Base-by-base conservation (phyloP, 768 basidiomycete genomes). In the Steccherinum ochraceum region DNA sequence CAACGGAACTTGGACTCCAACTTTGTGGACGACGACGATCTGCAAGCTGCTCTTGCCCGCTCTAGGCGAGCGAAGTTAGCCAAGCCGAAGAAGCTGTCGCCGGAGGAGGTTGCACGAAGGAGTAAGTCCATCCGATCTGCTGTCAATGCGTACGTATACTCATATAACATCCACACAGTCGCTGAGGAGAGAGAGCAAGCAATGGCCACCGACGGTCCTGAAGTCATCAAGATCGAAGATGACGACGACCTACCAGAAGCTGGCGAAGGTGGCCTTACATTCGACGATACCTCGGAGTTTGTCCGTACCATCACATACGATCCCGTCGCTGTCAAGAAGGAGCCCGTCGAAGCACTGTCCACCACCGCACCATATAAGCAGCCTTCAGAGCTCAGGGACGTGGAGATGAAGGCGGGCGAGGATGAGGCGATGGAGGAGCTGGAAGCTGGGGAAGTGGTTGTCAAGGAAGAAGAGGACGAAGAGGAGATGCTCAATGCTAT, bases 281-380 rank as follows among this genome's bases (percentile, higher is more conserved):
- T 99, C 55, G 94, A 98, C 62, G 94, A 97, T 58, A 98, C 95
- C 0, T 92, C 93, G 1, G 95, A 97, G 65, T 99, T 99, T 57
- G 90, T 98, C 39, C 83, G 93, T 16, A 84, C 83, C 13, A 89
- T 91, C 44, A 81, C 83, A 1, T 82, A 81, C 55, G 80, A 82
- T 56, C 82, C 84, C 0, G 65, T 77, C 1, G 68, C 60, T 3
- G 56, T 69, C 41, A 69, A 69, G 62, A 64, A 66, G 52, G 64
- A 68, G 40, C 55, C 55, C 19, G 11, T 57, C 5, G 56, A 50
- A 44, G 54, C 46, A 55, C 67, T 48, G 45, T 58, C 19, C 56
- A 68, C 62, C 61, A 69, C 48, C 12, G 57, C 52, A 11, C 42
- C 52, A 5, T 56, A 58, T 21, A 56, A 44, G 35, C 54, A 60